phyloP scores from a whole-genome alignment of 2,329 filamentous ascomycete genomes.

The Epichloe bromicola region DNA sequence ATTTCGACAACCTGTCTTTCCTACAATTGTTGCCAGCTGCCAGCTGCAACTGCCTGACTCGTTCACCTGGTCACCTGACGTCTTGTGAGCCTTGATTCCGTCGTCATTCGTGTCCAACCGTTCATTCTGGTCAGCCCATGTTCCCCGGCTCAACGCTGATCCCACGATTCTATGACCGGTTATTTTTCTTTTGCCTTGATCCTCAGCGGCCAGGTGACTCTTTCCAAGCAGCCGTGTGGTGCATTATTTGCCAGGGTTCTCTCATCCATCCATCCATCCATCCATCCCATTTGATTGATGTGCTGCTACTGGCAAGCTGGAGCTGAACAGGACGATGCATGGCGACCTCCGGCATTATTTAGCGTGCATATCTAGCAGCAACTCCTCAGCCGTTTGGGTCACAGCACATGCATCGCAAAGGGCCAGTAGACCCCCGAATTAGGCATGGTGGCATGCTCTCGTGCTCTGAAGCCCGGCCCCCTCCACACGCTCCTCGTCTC shows the following conservation, averaged over 20 bases:
- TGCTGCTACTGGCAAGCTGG: no score
- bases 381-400: background rate
- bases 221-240: background rate
- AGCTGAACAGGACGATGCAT: background rate
- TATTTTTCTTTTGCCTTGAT: background rate
- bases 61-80: background rate
- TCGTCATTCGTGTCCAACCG: background rate
- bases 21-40: background rate
- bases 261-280: background rate
- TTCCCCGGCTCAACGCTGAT: background rate
- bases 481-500: background rate
- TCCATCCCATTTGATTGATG: background rate
- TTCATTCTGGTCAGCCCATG: no score
- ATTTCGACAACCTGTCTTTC: background rate
- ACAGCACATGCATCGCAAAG: background rate
- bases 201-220: background rate
- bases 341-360: slow-evolving; percentile 2
- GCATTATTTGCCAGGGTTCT: background rate
- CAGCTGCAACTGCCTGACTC: background rate
- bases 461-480: background rate
- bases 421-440: background rate
- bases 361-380: background rate
- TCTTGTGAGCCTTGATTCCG: background rate
- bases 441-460: background rate
- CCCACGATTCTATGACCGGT: background rate